Base-by-base conservation (phyloP, 2,329 filamentous ascomycete species). In the Thyridium curvatum region DNA sequence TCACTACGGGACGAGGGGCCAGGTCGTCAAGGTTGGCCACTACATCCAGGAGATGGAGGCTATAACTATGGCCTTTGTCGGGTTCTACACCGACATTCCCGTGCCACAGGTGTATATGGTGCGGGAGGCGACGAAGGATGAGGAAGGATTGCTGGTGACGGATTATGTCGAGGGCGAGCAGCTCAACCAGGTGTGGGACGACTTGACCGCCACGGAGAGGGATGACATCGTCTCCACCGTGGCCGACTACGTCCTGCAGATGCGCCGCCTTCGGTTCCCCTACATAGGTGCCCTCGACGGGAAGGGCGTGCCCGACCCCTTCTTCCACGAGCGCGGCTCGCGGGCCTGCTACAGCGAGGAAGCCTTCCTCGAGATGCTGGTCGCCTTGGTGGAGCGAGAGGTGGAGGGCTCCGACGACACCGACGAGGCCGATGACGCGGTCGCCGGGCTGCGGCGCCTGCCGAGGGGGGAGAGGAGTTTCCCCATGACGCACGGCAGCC, bases 11-110 rank as follows among this genome's bases (percentile, higher is more conserved):
- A 26, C 21, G 10, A 26, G n/a, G n/a, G n/a, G n/a, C 21, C 6
- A 6, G 6, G 21, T 26, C 21, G 10, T 26, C 6, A 26, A 26
- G 21, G 10, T 26, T 6, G 21, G 21, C 10, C 6, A 6, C 10
- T 26, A 26, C 21, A 10, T 26, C 21, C 21, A 6, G 21, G 21
- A 26, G 6, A 26, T 10, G 6, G 21, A 26, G 21, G 21, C 21
- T 6, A 26, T 10, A 10, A 10, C 10, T 6, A 26, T 26, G 21
- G 10, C 21, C 6, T 10, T 26, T 10, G 21, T 26, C 21, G 6
- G 21, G 21, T 6, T 6, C 21, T 6, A 26, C 21, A 26, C 16
- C 79, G 65, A 8, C 18, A 33, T 41, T 31, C 35, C 40, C n/a
- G 40, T 41, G 8, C 40, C 40, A 4, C 13, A 7, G 2, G 32